These are phyloP conservation scores for Thalassiosira allenii DNA, from an alignment of 352 stramenopile species.

Conservation along the genomic window DNA sequence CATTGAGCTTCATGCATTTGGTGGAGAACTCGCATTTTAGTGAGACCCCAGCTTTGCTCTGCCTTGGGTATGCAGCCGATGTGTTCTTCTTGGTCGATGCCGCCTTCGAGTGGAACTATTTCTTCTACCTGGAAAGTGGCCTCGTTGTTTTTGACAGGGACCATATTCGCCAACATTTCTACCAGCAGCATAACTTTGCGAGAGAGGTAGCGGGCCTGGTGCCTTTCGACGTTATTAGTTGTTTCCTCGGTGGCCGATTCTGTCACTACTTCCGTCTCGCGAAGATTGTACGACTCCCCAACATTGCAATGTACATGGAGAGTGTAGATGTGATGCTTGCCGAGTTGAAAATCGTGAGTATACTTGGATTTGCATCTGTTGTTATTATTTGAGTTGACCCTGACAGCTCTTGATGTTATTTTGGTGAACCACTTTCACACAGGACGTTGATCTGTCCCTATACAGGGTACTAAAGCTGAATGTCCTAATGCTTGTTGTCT, in stretches of 20 bases:
- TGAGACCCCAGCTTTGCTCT: slow-evolving; percentile 44
- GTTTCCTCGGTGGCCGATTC: slow-evolving; percentile 35
- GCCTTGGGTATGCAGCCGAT: slow-evolving; percentile 62
- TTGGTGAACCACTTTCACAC: too few species aligned
- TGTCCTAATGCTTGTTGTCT: slow-evolving; percentile 64
- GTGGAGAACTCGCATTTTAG: slow-evolving; percentile 49
- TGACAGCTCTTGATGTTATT: slow-evolving; percentile 53
- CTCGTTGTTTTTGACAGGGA: slow-evolving; percentile 64
- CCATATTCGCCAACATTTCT: slow-evolving; percentile 64
- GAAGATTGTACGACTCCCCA: slow-evolving; percentile 60
- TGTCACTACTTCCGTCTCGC: slow-evolving; percentile 43
- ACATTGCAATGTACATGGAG: slow-evolving; percentile 54
- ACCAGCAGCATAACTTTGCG: slow-evolving; percentile 34
- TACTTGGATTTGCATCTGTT: too few species aligned
- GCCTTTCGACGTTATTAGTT: slow-evolving; percentile 58
- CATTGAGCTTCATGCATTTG: slow-evolving; percentile 60
- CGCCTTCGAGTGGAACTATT: slow-evolving; percentile 61
- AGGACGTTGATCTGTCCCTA: slow-evolving; percentile 53
- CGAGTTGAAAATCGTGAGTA: too few species aligned
- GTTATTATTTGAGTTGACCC: slow-evolving; percentile 53
- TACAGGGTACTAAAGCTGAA: slow-evolving; percentile 68
- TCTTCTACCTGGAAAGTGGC: slow-evolving; percentile 65
- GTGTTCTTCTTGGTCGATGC: slow-evolving; percentile 65
- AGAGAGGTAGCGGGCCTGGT: slow-evolving; percentile 53
- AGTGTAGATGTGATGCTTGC: too few species aligned